Conservation (phyloP, 2,329 filamentous ascomycete species). For the Fusarium virguliforme region DNA sequence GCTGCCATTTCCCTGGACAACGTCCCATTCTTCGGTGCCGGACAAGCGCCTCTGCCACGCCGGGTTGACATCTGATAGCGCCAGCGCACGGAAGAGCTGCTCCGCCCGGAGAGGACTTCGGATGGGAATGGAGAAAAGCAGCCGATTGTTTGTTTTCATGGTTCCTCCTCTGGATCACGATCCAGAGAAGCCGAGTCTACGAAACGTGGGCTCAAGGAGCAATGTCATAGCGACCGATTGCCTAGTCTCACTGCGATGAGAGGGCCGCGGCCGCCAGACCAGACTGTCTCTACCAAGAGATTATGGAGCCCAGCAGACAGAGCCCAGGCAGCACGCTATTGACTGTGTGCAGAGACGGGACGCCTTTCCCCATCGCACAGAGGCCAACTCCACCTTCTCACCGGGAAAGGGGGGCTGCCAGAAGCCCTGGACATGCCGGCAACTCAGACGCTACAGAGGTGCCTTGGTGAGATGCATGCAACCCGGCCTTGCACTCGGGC, state of each 20-base stretch:
- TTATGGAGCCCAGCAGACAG: slow-evolving; percentile 3
- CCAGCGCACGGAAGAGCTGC: slow-evolving; percentile 35
- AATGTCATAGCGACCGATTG: slow-evolving; percentile 36
- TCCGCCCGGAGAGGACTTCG: slow-evolving; percentile 23
- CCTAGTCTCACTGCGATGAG: slow-evolving; percentile 39
- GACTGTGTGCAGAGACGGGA: slow-evolving; percentile 23
- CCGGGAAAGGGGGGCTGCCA: slow-evolving; percentile 13
- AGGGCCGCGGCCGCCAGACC: slow-evolving; percentile 6
- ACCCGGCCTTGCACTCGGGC: not conserved
- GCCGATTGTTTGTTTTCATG: slow-evolving; percentile 22
- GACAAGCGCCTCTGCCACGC: slow-evolving; percentile 1
- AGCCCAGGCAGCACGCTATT: slow-evolving; percentile 41
- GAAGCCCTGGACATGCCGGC: slow-evolving; percentile 7
- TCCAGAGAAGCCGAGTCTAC: slow-evolving; percentile 24
- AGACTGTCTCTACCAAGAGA: slow-evolving; percentile 7
- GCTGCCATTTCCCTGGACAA: slow-evolving; percentile 9
- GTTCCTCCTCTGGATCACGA: slow-evolving; percentile 31
- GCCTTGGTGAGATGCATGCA: slow-evolving; percentile 4
- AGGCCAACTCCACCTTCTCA: slow-evolving; percentile 30
- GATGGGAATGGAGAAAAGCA: slow-evolving; percentile 17
- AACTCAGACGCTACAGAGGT: slow-evolving; percentile 1
- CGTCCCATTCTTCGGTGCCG: slow-evolving; percentile 20
- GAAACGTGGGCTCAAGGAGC: slow-evolving; percentile 34
- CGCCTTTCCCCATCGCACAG: slow-evolving; percentile 25
- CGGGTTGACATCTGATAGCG: slow-evolving; percentile 27